These are phyloP conservation scores for Bruguiera sexangula DNA, from an alignment of 345 rosid species.

Conservation along the genomic window DNA sequence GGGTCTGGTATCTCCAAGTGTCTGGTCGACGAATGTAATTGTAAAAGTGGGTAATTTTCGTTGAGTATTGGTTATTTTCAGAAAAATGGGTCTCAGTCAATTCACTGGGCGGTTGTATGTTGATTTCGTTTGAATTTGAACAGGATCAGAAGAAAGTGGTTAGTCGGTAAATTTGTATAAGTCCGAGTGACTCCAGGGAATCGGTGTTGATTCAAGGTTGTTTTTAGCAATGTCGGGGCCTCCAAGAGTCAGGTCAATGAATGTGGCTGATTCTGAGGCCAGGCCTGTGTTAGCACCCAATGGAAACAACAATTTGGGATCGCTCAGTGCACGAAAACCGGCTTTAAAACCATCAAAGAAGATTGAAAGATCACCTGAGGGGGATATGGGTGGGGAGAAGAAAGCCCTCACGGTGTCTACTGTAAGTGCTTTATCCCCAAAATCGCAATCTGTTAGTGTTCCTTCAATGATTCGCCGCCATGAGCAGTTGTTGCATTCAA, in stretches of 20 bases:
- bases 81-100: constrained; percentile 24
- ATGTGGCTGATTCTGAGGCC: constrained; percentile 68
- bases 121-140: constrained; percentile 8
- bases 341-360: constrained; percentile 60
- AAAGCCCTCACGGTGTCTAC: constrained; percentile 34
- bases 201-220: constrained; percentile 15
- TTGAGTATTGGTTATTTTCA: background rate
- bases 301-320: constrained; percentile 57
- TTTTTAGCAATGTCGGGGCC: constrained; percentile 54
- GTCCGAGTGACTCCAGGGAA: constrained; percentile 10
- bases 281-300: constrained; percentile 69
- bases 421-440: constrained; percentile 42
- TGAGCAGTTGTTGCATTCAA: constrained; percentile 61
- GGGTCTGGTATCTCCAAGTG: constrained; percentile 7
- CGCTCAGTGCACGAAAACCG: constrained; percentile 48
- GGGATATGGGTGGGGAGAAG: constrained; percentile 35
- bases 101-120: constrained; percentile 19
- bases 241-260: constrained; percentile 63
- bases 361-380: constrained; percentile 41
- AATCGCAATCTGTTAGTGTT: constrained; percentile 41
- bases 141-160: constrained; percentile 19
- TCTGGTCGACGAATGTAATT: constrained; percentile 22
- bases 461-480: constrained; percentile 66
- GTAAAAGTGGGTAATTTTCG: constrained; percentile 1
- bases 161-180: constrained; percentile 3